These are phyloP conservation scores for Aureobasidium sp. DNA, from an alignment of 2,329 filamentous ascomycete genomes.

Conservation along the genomic window DNA sequence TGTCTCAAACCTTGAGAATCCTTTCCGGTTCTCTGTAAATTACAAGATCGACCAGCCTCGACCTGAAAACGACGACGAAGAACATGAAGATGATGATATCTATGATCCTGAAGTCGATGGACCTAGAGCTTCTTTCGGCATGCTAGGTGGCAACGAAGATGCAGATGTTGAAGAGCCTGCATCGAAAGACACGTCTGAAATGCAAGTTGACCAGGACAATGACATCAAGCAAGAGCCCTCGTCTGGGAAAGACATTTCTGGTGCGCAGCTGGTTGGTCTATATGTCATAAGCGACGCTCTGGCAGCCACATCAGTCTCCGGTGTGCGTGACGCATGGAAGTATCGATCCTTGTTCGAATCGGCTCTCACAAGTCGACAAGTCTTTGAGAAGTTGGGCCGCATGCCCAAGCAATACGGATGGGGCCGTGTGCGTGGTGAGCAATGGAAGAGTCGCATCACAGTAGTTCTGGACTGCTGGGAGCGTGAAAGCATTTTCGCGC, in stretches of 20 bases:
- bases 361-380: slow-evolving; percentile 57
- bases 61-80: slow-evolving; percentile 26
- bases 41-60: slow-evolving; percentile 27
- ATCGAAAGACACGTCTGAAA: not conserved
- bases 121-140: slow-evolving; percentile 14
- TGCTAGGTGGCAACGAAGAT: slow-evolving; percentile 21
- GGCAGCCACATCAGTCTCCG: slow-evolving; percentile 65
- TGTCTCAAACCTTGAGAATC: slow-evolving; percentile 69
- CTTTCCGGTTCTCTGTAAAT: slow-evolving; percentile 68
- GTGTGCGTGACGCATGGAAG: slow-evolving; percentile 76
- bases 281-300: slow-evolving; percentile 77
- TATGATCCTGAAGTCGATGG: slow-evolving; percentile 30
- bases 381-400: slow-evolving; percentile 67
- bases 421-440: slow-evolving; percentile 74
- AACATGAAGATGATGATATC: slow-evolving; percentile 31
- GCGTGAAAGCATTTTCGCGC: slow-evolving; percentile 59
- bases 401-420: slow-evolving; percentile 65
- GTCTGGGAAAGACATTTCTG: slow-evolving; percentile 18
- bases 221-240: slow-evolving; percentile 44
- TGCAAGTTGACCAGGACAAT: not conserved
- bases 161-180: slow-evolving; percentile 27
- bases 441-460: slow-evolving; percentile 71
- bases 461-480: slow-evolving; percentile 63
- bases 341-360: slow-evolving; percentile 74
- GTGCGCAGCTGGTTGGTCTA: slow-evolving; percentile 68